Conservation (phyloP, 2,329 filamentous ascomycete genomes). For the Trichoderma harzianum region DNA sequence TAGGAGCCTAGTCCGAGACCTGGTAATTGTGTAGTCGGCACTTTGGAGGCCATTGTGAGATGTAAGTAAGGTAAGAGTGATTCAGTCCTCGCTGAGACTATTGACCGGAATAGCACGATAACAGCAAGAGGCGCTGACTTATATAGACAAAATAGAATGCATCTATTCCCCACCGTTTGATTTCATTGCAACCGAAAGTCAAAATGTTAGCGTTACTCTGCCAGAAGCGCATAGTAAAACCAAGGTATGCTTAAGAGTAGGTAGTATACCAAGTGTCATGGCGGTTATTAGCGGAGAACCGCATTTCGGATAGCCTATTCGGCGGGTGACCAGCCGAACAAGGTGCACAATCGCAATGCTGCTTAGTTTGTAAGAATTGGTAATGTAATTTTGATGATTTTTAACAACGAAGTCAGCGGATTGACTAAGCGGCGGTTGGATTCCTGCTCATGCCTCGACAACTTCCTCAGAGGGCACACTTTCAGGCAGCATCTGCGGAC, state of each 20-base stretch:
- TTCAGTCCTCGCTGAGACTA: no score
- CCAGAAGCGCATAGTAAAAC: not conserved
- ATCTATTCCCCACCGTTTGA: not conserved
- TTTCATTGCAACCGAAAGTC: not conserved
- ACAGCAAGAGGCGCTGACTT: not conserved
- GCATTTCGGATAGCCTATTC: not conserved
- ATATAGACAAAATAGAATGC: not conserved
- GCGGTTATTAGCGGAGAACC: not conserved
- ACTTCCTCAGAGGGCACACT: not conserved
- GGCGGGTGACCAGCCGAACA: not conserved
- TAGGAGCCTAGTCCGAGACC: not conserved
- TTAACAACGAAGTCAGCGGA: not conserved
- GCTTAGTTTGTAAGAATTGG: not conserved
- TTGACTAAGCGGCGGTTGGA: not conserved
- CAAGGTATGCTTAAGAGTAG: not conserved
- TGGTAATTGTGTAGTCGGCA: not conserved
- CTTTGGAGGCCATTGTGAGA: not conserved
- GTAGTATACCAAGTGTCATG: not conserved
- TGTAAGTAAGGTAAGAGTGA: not conserved
- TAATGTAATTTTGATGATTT: not conserved
- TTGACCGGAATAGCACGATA: not conserved
- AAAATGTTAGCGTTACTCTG: not conserved
- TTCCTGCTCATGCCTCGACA: not conserved
- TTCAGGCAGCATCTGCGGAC: not conserved
- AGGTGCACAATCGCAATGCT: not conserved